A percentile compares a stretch with the other conserved stretches of the same genome.
phyloP scores from a whole-genome alignment of 371 early-diverging fungal species.

The Smittium mucronatum region DNA sequence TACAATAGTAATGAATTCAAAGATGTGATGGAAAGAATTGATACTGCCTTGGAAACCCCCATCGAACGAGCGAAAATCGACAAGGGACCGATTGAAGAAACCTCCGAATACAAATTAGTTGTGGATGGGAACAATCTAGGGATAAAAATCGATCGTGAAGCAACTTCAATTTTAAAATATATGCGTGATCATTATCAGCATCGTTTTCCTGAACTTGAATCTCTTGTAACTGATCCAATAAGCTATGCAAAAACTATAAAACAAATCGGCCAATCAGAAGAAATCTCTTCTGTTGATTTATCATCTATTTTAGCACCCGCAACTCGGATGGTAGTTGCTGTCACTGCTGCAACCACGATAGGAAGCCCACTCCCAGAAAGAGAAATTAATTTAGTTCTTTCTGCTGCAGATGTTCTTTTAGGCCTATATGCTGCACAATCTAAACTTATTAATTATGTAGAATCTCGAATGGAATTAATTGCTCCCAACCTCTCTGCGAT shows the following conservation, averaged over 20 bases:
- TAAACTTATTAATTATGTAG: conserved; percentile 78
- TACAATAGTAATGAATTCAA: neutral
- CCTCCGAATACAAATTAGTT: conserved; percentile 81
- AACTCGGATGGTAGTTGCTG: conserved; percentile 82
- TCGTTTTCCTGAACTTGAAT: conserved; percentile 84
- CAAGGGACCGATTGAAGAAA: conserved; percentile 50
- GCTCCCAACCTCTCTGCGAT: conserved; percentile 89
- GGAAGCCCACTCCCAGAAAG: conserved; percentile 48
- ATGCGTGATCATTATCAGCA: conserved; percentile 78
- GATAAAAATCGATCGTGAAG: conserved; percentile 77
- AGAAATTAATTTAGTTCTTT: conserved; percentile 51
- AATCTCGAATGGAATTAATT: conserved; percentile 79
- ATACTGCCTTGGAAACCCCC: neutral
- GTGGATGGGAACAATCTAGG: conserved; percentile 75
- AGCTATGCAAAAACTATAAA: conserved; percentile 84
- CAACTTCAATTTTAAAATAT: conserved; percentile 73
- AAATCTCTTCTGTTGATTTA: conserved; percentile 48
- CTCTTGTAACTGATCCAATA: conserved; percentile 67
- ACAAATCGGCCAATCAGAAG: conserved; percentile 62
- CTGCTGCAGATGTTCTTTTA: conserved; percentile 70
- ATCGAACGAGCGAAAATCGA: neutral
- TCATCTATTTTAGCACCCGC: conserved; percentile 66
- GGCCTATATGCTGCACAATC: conserved; percentile 54
- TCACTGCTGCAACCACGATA: conserved; percentile 74
- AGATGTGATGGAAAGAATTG: neutral